phyloP scores from a whole-genome alignment of 2,329 filamentous ascomycete species.

The Fusarium foetens region DNA sequence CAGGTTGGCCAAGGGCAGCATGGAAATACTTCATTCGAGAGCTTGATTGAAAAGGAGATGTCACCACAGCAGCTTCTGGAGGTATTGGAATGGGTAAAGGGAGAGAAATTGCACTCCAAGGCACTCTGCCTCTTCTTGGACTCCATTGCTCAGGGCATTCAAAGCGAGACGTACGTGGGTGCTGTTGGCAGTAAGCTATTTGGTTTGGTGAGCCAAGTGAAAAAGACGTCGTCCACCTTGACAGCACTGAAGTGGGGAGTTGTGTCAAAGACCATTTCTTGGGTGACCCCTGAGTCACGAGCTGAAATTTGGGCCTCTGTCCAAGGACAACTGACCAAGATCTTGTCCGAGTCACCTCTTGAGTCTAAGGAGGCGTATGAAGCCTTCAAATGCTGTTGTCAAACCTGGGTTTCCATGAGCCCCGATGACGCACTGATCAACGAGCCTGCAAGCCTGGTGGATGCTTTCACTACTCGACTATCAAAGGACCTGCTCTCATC shows the following conservation, averaged over 20 bases:
- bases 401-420: conserved; percentile 52
- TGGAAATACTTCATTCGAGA: conserved; percentile 30
- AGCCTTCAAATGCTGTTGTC: conserved; percentile 54
- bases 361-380: conserved; percentile 52
- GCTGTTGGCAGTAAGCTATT: conserved; percentile 53
- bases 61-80: conserved; percentile 57
- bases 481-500: conserved; percentile 45
- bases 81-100: conserved; percentile 56
- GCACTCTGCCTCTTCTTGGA: conserved; percentile 56
- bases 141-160: conserved; percentile 55
- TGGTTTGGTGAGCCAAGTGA: conserved; percentile 47
- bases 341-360: conserved; percentile 48
- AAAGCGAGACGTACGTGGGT: conserved; percentile 56
- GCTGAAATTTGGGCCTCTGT: conserved; percentile 49
- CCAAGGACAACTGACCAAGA: conserved; percentile 48
- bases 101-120: conserved; percentile 45
- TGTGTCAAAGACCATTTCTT: conserved; percentile 50
- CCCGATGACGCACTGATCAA: conserved; percentile 48
- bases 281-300: conserved; percentile 47
- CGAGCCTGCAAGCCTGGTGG: conserved; percentile 47
- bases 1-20: conserved; percentile 37
- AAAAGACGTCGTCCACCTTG: conserved; percentile 45
- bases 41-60: conserved; percentile 55
- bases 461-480: conserved; percentile 50
- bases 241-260: conserved; percentile 56